phyloP scores from a whole-genome alignment of 2,329 filamentous ascomycete genomes.

The Fusarium fujikuroi region DNA sequence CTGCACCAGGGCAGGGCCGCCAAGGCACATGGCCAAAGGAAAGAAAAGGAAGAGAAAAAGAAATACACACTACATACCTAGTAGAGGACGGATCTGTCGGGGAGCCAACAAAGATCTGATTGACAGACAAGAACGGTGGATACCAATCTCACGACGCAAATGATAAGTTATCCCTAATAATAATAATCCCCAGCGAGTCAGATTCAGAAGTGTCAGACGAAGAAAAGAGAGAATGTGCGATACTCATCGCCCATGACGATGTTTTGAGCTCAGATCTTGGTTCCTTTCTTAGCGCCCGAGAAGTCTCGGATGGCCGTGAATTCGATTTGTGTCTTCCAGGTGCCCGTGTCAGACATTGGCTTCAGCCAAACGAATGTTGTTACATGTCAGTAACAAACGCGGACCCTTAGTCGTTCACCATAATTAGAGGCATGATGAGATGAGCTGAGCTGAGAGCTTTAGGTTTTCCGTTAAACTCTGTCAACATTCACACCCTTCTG shows the following conservation, averaged over 20 bases:
- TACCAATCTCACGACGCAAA: neutral
- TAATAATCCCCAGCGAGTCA: neutral
- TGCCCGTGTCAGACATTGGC: neutral
- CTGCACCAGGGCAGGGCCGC: slow-evolving; percentile 19
- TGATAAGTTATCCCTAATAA: neutral
- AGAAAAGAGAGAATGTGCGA: slow-evolving; percentile 3
- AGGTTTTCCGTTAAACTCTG: neutral
- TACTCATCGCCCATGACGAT: slow-evolving; percentile 22
- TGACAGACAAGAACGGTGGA: slow-evolving; percentile 13
- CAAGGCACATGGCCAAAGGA: slow-evolving; percentile 3
- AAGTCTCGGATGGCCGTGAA: slow-evolving; percentile 27
- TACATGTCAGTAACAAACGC: slow-evolving; percentile 15
- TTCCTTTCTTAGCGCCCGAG: slow-evolving; percentile 34
- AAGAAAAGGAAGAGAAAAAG: neutral
- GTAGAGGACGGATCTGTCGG: slow-evolving; percentile 6
- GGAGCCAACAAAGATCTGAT: slow-evolving; percentile 19
- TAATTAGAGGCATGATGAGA: neutral
- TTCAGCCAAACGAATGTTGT: neutral
- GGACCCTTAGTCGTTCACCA: slow-evolving; percentile 7
- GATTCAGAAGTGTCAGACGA: neutral
- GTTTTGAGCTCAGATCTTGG: slow-evolving; percentile 17
- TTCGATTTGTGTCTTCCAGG: slow-evolving; percentile 11
- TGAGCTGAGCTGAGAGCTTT: neutral
- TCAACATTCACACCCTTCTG: neutral
- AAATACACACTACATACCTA: neutral